A percentile compares a stretch with the other conserved stretches of the same genome.
Evolutionary conservation across 1,139 yeast species (phyloP).

Genomic region (Protomyces pachydermus): DNA sequence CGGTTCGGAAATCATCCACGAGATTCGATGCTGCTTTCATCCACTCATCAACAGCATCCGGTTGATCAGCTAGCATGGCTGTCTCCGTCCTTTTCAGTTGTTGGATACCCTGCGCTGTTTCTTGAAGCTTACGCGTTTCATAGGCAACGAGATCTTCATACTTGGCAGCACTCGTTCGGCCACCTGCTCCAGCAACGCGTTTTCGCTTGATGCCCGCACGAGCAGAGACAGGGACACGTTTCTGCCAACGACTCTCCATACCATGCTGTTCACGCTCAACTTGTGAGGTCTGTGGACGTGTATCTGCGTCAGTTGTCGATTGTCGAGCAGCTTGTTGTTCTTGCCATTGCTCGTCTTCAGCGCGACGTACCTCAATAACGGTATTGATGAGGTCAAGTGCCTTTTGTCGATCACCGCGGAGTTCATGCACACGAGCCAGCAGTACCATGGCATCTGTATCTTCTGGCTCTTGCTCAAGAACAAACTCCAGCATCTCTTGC

Average conservation of each 20-base stretch:
- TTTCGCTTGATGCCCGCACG: not conserved
- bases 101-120: conserved; percentile 11
- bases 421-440: conserved; percentile 72
- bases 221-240: conserved; percentile 2
- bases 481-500: conserved; percentile 54
- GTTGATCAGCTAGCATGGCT: conserved; percentile 52
- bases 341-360: conserved; percentile 33
- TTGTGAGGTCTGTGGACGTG: not conserved
- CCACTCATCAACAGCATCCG: conserved; percentile 71
- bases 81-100: conserved; percentile 59
- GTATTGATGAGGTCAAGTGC: conserved; percentile 58
- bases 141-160: conserved; percentile 16
- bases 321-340: conserved; percentile 34
- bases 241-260: not conserved
- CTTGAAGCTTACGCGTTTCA: conserved; percentile 25
- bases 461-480: conserved; percentile 54
- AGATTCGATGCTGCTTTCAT: conserved; percentile 75
- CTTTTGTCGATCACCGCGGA: conserved; percentile 57
- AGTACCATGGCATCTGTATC: conserved; percentile 71
- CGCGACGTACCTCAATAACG: conserved; percentile 36
- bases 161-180: not conserved
- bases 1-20: conserved; percentile 73
- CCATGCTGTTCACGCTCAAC: not conserved
- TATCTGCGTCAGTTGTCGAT: not conserved
- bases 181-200: conserved; percentile 5